Base-by-base conservation (phyloP, 352 stramenopile genomes). In the Phytophthora macrochlamydospora region DNA sequence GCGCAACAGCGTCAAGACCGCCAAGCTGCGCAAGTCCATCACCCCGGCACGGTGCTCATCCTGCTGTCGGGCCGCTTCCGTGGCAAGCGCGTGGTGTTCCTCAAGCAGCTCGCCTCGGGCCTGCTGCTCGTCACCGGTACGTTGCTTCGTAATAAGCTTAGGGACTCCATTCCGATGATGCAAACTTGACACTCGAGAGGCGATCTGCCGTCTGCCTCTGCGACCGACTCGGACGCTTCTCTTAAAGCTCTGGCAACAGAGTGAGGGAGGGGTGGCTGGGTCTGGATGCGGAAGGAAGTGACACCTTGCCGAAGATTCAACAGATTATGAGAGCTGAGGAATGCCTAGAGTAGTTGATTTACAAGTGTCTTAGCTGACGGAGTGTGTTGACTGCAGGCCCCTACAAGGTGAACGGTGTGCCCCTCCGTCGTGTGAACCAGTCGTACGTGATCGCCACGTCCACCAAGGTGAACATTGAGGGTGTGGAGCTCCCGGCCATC, bases 371-470 rank as follows among this genome's bases (percentile, higher is more conserved):
- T 70, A 40, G 3, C 8, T 9, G 42, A 57, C 9, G 43, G 7
- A 51, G 11, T 56, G 8, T 60, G n/a, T 51, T 30, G 2, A 6
- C 30, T 70, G 2, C 57, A 98, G 97, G 98, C 73, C 98, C 98
- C 31, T 99, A 99, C 94, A 98, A 98, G 87, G 90, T 99, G 53
- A 99, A 99, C 89, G 97, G 97, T 67, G 97, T 99, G 30, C 98
- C 97, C 29, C 79, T 99, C 56, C 92, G 97, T 71, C 96, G 98
- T 63, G 96, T 99, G 52, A 99, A 99, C 87, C 97, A 99, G 89
- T 85, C 95, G 44, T 99, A 99, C 78, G 97, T 99, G 44, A 99
- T 99, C 75, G 97, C 94, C 60, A 99, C 98, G 52, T 98, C 92
- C 43, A 98, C 97, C 66, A 99, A 98, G 86, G 83, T 99, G 1